Evolutionary conservation across 331 rosid species (phyloP).

Genomic region (Telfairia occidentalis): DNA sequence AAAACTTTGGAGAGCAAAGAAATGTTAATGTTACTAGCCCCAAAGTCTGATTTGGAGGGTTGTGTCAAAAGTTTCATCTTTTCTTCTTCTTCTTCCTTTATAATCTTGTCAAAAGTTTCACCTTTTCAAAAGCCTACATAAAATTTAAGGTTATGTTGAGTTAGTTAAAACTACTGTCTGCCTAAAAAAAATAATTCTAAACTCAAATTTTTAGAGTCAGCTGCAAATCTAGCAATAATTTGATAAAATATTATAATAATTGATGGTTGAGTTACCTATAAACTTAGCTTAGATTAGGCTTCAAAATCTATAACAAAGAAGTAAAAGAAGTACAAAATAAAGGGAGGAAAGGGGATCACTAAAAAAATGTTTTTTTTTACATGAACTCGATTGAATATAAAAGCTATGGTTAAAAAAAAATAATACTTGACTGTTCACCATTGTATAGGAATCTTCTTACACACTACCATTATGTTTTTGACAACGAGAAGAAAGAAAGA

Average conservation of each 20-base stretch:
- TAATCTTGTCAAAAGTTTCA: not conserved
- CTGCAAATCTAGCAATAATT: not conserved
- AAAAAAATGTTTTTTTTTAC: too few relatives aligned
- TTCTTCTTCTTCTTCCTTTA: too few relatives aligned
- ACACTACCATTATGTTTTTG: too few relatives aligned
- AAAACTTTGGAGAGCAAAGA: not conserved
- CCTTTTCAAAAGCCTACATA: not conserved
- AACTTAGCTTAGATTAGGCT: not conserved
- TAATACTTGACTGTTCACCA: too few relatives aligned
- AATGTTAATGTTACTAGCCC: constrained; percentile 2
- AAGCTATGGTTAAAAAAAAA: too few relatives aligned
- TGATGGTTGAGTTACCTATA: not conserved
- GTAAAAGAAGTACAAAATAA: too few relatives aligned
- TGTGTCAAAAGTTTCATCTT: not conserved
- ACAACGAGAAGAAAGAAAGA: too few relatives aligned
- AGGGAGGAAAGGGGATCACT: too few relatives aligned
- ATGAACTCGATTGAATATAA: too few relatives aligned
- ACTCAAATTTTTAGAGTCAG: not conserved
- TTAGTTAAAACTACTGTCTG: not conserved
- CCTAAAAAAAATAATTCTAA: not conserved
- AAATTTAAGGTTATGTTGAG: not conserved
- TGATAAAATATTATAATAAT: not conserved
- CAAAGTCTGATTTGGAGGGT: not conserved
- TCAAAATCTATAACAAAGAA: not conserved
- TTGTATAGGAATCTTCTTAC: too few relatives aligned